These are phyloP conservation scores for Termitomyces eurrhizus DNA, from an alignment of 768 basidiomycete species.

Conservation along the genomic window DNA sequence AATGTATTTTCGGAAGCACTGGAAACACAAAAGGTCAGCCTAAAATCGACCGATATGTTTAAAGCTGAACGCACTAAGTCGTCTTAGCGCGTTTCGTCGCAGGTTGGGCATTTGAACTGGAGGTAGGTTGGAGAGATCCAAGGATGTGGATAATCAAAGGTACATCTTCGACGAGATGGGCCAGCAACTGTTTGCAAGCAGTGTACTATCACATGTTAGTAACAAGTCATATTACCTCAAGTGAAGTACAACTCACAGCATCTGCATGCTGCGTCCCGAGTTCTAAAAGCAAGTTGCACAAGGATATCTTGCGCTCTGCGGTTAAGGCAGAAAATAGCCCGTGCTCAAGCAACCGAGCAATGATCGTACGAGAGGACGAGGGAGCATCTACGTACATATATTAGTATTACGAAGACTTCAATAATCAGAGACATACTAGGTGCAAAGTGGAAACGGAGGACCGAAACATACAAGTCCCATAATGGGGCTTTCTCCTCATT, in stretches of 20 bases:
- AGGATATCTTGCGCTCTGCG: slow-evolving; percentile 47
- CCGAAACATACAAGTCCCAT: slow-evolving; percentile 49
- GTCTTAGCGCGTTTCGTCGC: slow-evolving; percentile 64
- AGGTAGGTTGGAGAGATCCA: slow-evolving; percentile 40
- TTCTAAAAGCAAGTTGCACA: slow-evolving; percentile 56
- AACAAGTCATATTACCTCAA: not conserved
- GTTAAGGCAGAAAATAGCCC: slow-evolving; percentile 55
- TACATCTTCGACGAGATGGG: slow-evolving; percentile 44
- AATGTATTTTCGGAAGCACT: slow-evolving; percentile 36
- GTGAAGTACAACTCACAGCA: slow-evolving; percentile 33
- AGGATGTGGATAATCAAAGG: slow-evolving; percentile 52
- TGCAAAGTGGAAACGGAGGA: slow-evolving; percentile 41
- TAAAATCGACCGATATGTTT: not conserved
- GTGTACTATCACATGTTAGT: slow-evolving; percentile 31
- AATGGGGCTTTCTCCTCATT: slow-evolving; percentile 36
- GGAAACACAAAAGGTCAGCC: not conserved
- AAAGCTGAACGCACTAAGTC: slow-evolving; percentile 39
- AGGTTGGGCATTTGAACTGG: slow-evolving; percentile 37
- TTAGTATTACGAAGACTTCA: not conserved
- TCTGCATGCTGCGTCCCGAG: slow-evolving; percentile 44
- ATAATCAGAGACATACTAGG: slow-evolving; percentile 34
- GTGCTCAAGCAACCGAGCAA: slow-evolving; percentile 43
- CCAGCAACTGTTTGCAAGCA: slow-evolving; percentile 46
- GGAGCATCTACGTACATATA: slow-evolving; percentile 31
- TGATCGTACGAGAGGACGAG: slow-evolving; percentile 32